Evolutionary conservation across 2,329 filamentous ascomycete species (phyloP).

Genomic region (Zalaria obscura): DNA sequence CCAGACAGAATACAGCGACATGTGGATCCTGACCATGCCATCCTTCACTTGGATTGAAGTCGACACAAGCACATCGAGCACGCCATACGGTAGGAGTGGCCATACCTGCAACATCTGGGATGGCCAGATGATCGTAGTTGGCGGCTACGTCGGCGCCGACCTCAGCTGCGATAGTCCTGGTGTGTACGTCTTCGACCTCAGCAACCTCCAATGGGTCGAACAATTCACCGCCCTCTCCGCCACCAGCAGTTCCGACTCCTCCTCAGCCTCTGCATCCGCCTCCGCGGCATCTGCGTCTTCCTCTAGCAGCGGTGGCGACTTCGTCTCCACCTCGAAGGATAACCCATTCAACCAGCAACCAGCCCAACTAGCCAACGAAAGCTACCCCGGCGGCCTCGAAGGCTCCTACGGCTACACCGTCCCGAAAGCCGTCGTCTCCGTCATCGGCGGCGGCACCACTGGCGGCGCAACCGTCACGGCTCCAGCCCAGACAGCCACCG

Average conservation of each 20-base stretch:
- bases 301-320: constrained; percentile 8
- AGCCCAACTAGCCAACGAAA: constrained; percentile 28
- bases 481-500: constrained; percentile 48
- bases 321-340: constrained; percentile 13
- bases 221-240: constrained; percentile 52
- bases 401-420: constrained; percentile 54
- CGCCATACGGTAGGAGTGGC: constrained; percentile 49
- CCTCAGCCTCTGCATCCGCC: constrained; percentile 14
- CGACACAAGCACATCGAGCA: constrained; percentile 31
- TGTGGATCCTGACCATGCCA: constrained; percentile 69
- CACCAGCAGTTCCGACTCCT: constrained; percentile 29
- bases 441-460: constrained; percentile 51
- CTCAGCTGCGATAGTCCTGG: constrained; percentile 53
- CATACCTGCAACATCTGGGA: constrained; percentile 69
- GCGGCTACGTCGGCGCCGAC: constrained; percentile 50
- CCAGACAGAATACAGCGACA: constrained; percentile 51
- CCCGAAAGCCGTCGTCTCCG: constrained; percentile 45
- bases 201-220: constrained; percentile 52
- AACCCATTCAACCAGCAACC: constrained; percentile 37
- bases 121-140: constrained; percentile 66
- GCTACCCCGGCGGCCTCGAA: constrained; percentile 42
- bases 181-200: constrained; percentile 66
- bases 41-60: constrained; percentile 69
- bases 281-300: constrained; percentile 3
- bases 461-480: constrained; percentile 58